Base-by-base conservation (phyloP, 163 green algal species). In the Chlorella variabilis region DNA sequence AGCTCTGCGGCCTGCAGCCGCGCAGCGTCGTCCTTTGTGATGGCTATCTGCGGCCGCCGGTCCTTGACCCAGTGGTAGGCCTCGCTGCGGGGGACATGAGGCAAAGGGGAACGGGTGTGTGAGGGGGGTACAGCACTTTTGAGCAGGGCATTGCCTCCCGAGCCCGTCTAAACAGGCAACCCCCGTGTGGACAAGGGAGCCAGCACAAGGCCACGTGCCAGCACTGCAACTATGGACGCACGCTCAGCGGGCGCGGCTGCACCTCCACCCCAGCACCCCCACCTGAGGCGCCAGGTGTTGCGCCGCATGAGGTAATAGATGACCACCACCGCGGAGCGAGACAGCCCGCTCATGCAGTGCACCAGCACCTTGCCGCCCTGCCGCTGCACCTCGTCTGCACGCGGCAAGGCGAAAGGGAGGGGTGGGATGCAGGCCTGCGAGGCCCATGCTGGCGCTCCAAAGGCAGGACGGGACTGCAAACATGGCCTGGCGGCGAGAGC, bases 341-440 rank as follows among this genome's bases (percentile, higher is more conserved):
- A 93, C 20, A 89, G 77, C n/a, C 93, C 93, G 3, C 78, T 92
- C 93, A 97, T 97, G 86, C 93, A 97, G 83, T 96, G 93, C 38
- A 97, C 91, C 36, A 97, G 84, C 39, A 96, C 88, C 79, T 91
- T 90, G 33, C 77, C 77, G 13, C 83, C 54, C 61, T 90, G 78
- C 13, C 79, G 42, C 33, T 78, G 81, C 31, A 76, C 82, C 29
- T 80, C 38, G 42, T 93, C 86, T 90, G 61, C 62, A 42, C 1
- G 21, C 13, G 15, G 34, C 11, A 2, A 5, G 31, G 34, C 23
- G 11, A 48, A 31, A 33, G 8, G 23, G 3, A n/a, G 31, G 8
- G 41, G 8, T 33, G 9, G 17, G 59, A 33, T 41, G 68, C 65
- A 56, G 42, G 68, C 1, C 11, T 13, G 67, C 0, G 17, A 1